Conservation (phyloP, 352 stramenopile genomes). For the Phytophthora melonis region DNA sequence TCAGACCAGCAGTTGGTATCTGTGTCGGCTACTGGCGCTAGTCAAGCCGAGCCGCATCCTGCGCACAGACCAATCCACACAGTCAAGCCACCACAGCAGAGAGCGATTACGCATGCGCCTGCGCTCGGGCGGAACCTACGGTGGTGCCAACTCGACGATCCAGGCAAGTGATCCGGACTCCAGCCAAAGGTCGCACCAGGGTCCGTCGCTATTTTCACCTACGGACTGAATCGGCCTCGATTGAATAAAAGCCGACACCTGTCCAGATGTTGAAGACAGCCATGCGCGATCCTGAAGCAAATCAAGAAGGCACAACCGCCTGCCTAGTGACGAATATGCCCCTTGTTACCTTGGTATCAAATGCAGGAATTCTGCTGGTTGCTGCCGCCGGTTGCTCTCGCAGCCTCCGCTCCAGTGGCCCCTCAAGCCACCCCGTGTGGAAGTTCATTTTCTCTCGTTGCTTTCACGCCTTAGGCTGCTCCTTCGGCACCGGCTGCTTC, state of each 20-base stretch:
- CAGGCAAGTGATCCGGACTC: neutral
- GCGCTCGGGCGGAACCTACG: conserved; percentile 14
- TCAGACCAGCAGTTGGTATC: conserved; percentile 19
- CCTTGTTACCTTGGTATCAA: neutral
- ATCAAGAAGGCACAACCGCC: neutral
- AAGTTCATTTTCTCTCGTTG: too few relatives aligned
- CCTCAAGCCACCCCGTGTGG: too few relatives aligned
- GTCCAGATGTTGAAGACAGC: too few relatives aligned
- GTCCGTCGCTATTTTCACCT: neutral
- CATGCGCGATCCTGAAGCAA: neutral
- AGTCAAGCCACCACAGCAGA: conserved; percentile 1
- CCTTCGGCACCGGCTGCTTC: conserved; percentile 27
- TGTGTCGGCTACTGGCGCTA: neutral
- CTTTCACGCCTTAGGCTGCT: conserved; percentile 34
- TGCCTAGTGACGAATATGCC: neutral
- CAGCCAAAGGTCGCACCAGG: neutral
- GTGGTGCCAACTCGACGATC: conserved; percentile 2
- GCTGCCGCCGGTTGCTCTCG: too few relatives aligned
- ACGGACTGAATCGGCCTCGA: neutral
- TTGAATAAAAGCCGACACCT: too few relatives aligned
- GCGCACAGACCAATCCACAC: conserved; percentile 3
- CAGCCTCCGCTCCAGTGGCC: too few relatives aligned
- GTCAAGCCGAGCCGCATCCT: conserved; percentile 31
- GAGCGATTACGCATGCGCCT: neutral
- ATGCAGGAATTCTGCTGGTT: neutral